These are phyloP conservation scores for Grigorovia humatica DNA, from an alignment of 805 yeast species.

Conservation along the genomic window DNA sequence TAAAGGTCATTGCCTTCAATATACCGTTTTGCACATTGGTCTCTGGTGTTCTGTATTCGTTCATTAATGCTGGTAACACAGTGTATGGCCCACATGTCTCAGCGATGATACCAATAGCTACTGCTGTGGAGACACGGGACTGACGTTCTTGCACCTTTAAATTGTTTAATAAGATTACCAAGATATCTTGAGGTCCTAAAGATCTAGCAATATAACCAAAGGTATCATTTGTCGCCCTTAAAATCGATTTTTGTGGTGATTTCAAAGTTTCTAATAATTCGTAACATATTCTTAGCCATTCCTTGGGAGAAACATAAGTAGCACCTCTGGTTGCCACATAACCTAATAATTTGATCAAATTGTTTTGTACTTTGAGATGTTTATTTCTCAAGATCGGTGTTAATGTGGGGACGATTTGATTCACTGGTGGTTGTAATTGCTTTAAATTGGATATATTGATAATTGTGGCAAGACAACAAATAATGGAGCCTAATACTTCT, in stretches of 20 bases:
- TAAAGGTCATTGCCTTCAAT: conserved; percentile 76
- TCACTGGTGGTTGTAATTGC: conserved; percentile 66
- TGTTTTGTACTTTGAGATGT: conserved; percentile 84
- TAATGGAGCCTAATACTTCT: conserved; percentile 78
- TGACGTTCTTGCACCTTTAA: conserved; percentile 92
- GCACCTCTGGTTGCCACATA: conserved; percentile 71
- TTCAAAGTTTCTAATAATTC: conserved; percentile 83
- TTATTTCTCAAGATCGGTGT: conserved; percentile 86
- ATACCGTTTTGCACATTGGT: conserved; percentile 93
- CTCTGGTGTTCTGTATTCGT: conserved; percentile 88
- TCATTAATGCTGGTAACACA: conserved; percentile 88
- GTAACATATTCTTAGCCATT: conserved; percentile 95
- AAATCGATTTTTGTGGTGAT: conserved; percentile 62
- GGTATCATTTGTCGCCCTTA: conserved; percentile 79
- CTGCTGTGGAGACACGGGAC: conserved; percentile 91
- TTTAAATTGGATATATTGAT: conserved; percentile 50
- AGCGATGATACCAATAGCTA: conserved; percentile 94
- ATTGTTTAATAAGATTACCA: conserved; percentile 74
- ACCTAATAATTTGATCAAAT: conserved; percentile 70
- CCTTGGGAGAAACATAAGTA: conserved; percentile 77
- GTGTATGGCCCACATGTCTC: conserved; percentile 89
- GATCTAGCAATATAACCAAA: conserved; percentile 88
- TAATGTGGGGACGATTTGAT: conserved; percentile 74
- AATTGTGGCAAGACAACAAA: conserved; percentile 59
- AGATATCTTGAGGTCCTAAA: conserved; percentile 91